Percentiles rank a stretch among this genome's conserved stretches.
Conservation (phyloP, 768 basidiomycete genomes). For the Agaricus sinodeliciosus region DNA sequence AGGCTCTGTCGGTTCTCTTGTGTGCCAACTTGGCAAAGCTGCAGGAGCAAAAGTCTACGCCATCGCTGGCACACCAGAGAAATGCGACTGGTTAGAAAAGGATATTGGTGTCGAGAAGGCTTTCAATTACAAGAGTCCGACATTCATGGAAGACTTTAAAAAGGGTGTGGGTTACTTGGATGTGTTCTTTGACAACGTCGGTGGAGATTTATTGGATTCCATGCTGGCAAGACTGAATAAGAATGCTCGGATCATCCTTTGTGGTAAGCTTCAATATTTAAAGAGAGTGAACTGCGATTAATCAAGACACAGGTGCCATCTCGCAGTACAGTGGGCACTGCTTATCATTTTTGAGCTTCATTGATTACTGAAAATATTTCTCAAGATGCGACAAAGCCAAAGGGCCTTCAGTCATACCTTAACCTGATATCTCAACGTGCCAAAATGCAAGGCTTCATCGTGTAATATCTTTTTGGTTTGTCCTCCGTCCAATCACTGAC, state of each 20-base stretch:
- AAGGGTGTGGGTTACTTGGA: constrained; percentile 71
- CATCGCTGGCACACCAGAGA: constrained; percentile 80
- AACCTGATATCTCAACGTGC: constrained; percentile 74
- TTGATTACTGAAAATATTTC: neutral
- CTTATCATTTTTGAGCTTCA: neutral
- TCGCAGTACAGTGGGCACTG: constrained; percentile 65
- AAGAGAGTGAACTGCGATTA: neutral
- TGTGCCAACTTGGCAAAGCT: constrained; percentile 78
- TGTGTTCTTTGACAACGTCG: constrained; percentile 82
- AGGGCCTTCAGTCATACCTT: constrained; percentile 60
- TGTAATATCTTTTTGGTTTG: constrained; percentile 34
- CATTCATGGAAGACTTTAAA: constrained; percentile 70
- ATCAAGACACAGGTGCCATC: constrained; percentile 56
- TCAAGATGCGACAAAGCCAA: constrained; percentile 51
- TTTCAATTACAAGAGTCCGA: constrained; percentile 80
- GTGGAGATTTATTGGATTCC: constrained; percentile 77
- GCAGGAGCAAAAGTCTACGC: constrained; percentile 79
- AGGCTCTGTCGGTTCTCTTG: constrained; percentile 80
- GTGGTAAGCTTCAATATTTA: constrained; percentile 45
- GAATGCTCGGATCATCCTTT: constrained; percentile 71
- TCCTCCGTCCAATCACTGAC: neutral
- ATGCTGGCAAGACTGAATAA: constrained; percentile 68
- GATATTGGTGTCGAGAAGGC: constrained; percentile 80
- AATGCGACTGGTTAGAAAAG: constrained; percentile 79
- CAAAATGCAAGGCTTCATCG: constrained; percentile 77